Evolutionary conservation across 805 yeast species (phyloP).

Genomic region (Candida nemodendra): DNA sequence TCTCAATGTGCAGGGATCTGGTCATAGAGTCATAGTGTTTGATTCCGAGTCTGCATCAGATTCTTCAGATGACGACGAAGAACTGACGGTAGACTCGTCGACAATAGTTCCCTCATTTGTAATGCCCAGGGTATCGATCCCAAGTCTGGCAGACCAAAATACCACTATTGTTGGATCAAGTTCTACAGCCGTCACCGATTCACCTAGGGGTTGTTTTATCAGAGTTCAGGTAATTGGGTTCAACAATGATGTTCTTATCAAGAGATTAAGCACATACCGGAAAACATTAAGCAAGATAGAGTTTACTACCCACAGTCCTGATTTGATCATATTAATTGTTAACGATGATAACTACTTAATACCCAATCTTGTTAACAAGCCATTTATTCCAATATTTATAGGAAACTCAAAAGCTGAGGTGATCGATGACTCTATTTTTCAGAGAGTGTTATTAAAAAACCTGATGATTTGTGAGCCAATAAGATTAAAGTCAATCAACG

Average conservation of each 20-base stretch:
- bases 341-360: constrained; percentile 28
- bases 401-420: neutral
- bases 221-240: constrained; percentile 31
- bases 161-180: neutral
- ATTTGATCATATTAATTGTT: constrained; percentile 29
- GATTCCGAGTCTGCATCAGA: constrained; percentile 25
- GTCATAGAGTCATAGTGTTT: constrained; percentile 24
- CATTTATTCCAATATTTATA: constrained; percentile 30
- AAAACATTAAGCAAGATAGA: constrained; percentile 30
- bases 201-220: constrained; percentile 3
- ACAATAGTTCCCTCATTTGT: constrained; percentile 35
- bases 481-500: constrained; percentile 24
- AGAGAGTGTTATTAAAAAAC: constrained; percentile 14
- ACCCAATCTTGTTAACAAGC: constrained; percentile 29
- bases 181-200: neutral
- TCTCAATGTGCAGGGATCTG: constrained; percentile 7
- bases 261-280: constrained; percentile 26
- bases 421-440: constrained; percentile 6
- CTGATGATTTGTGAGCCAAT: constrained; percentile 36
- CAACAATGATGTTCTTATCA: constrained; percentile 17
- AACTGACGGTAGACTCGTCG: constrained; percentile 26
- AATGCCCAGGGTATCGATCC: constrained; percentile 37
- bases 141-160: constrained; percentile 11
- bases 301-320: constrained; percentile 26
- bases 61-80: constrained; percentile 21